Evolutionary conservation across 75 land plant species (phyloP).

Genomic region (Adiantum capillusveneris): DNA sequence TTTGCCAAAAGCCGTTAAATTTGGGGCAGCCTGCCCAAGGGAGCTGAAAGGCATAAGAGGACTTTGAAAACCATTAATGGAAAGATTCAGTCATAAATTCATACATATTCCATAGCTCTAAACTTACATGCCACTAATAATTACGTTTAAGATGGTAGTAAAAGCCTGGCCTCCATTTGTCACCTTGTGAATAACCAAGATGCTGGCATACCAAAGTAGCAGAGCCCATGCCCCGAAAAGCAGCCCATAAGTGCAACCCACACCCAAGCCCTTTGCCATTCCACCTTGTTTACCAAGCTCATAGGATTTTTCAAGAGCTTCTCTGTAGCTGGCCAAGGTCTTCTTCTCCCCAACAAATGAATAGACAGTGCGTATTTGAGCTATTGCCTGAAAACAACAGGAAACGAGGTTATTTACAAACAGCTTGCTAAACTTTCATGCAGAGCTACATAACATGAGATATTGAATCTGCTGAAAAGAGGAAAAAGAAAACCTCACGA

Average conservation of each 20-base stretch:
- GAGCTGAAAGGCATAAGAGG: constrained; percentile 57
- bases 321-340: constrained; percentile 39
- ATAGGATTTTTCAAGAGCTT: constrained; percentile 26
- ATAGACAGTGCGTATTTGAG: constrained; percentile 64
- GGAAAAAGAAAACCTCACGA: too few relatives aligned
- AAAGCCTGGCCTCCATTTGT: constrained; percentile 78
- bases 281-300: constrained; percentile 50
- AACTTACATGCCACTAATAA: constrained; percentile 70
- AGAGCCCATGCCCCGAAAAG: constrained; percentile 58
- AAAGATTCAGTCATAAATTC: too few relatives aligned
- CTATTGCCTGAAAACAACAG: constrained; percentile 31
- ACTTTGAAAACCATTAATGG: neutral
- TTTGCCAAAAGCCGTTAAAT: constrained; percentile 47
- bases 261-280: constrained; percentile 56
- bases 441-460: too few relatives aligned
- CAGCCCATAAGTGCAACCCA: constrained; percentile 53
- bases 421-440: too few relatives aligned
- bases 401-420: neutral
- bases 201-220: constrained; percentile 66
- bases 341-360: constrained; percentile 58
- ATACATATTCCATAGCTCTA: too few relatives aligned
- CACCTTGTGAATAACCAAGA: constrained; percentile 39
- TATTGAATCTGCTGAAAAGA: too few relatives aligned
- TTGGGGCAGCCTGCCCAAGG: constrained; percentile 68
- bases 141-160: constrained; percentile 61